These are phyloP conservation scores for Mycena metata DNA, from an alignment of 768 basidiomycete genomes.

Conservation along the genomic window DNA sequence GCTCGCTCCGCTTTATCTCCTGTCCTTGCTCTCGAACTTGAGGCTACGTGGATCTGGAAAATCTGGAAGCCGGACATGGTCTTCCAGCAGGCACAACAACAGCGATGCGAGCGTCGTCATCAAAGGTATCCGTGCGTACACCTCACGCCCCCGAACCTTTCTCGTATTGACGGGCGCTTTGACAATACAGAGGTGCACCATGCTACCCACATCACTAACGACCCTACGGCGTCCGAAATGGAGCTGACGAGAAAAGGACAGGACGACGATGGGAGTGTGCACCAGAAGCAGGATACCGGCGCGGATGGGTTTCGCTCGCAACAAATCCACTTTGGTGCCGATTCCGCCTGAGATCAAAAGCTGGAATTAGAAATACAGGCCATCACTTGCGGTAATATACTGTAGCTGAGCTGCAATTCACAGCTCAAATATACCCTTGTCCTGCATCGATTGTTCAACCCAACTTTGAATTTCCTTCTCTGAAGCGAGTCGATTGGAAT, in stretches of 20 bases:
- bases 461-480: too few relatives aligned
- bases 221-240: neutral
- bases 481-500: too few relatives aligned
- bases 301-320: too few relatives aligned
- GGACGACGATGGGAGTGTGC: neutral
- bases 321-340: too few relatives aligned
- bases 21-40: slow-evolving; percentile 19
- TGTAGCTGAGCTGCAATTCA: too few relatives aligned
- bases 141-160: too few relatives aligned
- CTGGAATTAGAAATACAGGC: too few relatives aligned
- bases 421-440: too few relatives aligned
- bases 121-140: neutral
- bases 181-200: neutral
- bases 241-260: neutral
- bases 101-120: neutral
- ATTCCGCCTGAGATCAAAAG: too few relatives aligned
- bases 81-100: slow-evolving; percentile 9
- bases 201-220: neutral
- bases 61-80: slow-evolving; percentile 7
- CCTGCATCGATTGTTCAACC: too few relatives aligned
- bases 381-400: too few relatives aligned
- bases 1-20: slow-evolving; percentile 13
- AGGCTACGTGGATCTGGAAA: neutral
- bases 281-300: neutral
- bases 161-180: neutral